These are phyloP conservation scores for Silene uniflora DNA, from an alignment of 148 eudicot species.

Conservation along the genomic window DNA sequence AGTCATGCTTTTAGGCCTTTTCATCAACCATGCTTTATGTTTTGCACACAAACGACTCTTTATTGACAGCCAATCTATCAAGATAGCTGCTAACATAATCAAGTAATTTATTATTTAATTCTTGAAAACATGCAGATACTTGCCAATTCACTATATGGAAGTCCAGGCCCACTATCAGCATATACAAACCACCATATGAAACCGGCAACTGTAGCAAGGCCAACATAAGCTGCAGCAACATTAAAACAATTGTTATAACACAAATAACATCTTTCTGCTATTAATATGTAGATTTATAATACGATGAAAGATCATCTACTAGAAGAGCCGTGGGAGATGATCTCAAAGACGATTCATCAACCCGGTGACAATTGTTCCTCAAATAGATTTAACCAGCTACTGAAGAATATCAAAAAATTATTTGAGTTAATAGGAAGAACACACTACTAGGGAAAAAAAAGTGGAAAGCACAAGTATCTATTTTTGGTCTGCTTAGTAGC, in stretches of 20 bases:
- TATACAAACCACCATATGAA: slow-evolving; percentile 99
- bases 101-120: background rate
- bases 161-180: slow-evolving; percentile 79
- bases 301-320: background rate
- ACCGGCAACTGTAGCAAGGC: slow-evolving; percentile 96
- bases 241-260: slow-evolving; percentile 18
- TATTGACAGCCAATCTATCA: background rate
- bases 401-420: background rate
- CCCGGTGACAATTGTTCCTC: background rate
- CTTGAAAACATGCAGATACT: slow-evolving; percentile 20
- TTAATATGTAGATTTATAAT: background rate
- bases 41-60: background rate
- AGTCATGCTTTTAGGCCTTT: too few relatives aligned
- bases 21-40: background rate
- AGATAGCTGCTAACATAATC: background rate
- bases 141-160: slow-evolving; percentile 87
- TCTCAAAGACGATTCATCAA: background rate
- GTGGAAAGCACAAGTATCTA: background rate
- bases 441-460: background rate
- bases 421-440: background rate
- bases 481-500: background rate
- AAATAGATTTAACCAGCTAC: background rate
- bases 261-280: background rate
- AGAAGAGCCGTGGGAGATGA: background rate
- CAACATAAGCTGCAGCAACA: slow-evolving; percentile 79